Conservation (phyloP, 1,284 basidiomycete species). For the Sanghuangporus baumii region DNA sequence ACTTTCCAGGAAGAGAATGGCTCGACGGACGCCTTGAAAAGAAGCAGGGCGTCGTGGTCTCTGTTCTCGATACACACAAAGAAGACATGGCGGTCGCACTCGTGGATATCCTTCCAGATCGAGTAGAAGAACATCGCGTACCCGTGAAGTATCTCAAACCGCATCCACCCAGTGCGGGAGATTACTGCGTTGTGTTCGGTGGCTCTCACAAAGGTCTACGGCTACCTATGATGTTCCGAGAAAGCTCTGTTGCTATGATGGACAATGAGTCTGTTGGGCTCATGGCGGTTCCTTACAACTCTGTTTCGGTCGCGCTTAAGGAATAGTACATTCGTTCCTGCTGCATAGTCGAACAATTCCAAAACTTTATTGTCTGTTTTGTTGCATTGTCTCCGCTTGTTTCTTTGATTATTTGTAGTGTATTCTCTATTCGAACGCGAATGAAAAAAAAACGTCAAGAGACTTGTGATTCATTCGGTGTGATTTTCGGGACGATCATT, state of each 20-base stretch:
- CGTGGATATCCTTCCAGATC: slow-evolving; percentile 9
- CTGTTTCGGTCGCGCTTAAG: neutral
- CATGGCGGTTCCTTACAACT: neutral
- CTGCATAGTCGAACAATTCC: too few relatives aligned
- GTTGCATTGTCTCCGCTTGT: neutral
- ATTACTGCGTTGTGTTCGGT: slow-evolving; percentile 4
- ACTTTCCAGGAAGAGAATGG: slow-evolving; percentile 10
- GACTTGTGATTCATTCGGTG: neutral
- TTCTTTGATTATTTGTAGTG: neutral
- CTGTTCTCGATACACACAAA: slow-evolving; percentile 3
- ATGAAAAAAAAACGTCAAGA: neutral
- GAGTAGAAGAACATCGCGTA: neutral
- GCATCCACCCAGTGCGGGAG: neutral
- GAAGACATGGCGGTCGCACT: slow-evolving; percentile 9
- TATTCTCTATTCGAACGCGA: neutral
- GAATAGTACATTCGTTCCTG: neutral
- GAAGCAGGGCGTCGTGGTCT: slow-evolving; percentile 1
- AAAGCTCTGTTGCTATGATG: neutral
- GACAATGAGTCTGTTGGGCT: neutral
- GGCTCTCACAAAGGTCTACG: neutral
- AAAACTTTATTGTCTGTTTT: neutral
- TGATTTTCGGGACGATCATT: neutral
- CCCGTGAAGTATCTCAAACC: slow-evolving; percentile 11
- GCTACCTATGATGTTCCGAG: neutral
- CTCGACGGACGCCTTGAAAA: slow-evolving; percentile 8